Base-by-base conservation (phyloP, 306 rosid genomes). In the Alnus rubra region DNA sequence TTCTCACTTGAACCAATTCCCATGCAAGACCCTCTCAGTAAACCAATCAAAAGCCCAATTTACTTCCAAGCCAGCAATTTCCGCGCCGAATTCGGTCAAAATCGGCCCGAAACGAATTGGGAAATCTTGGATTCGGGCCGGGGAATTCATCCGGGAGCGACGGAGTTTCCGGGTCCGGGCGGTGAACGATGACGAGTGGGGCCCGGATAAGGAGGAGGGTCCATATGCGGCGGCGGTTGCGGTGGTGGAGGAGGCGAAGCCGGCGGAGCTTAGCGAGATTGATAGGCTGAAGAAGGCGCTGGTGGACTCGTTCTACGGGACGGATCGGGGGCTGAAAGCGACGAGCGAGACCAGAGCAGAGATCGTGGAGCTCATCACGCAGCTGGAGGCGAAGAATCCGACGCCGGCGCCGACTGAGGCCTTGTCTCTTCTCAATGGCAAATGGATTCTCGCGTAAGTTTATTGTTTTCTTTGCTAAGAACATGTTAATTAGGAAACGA, bases 361-460 rank as follows among this genome's bases (percentile, higher is more conserved):
- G 88, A 89, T 95, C 49, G 91, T 92, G 42, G 98, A 95, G 88
- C 93, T 91, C 49, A 95, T 92, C 74, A 86, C 94, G 4, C 92
- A 91, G 77, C 88, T 95, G 62, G 98, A 95, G 84, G 92, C 92
- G 18, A 86, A 82, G 77, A 92, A 95, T 70, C 98, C 98, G 0
- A 95, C 82, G 18, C 92, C 98, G 54, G 97, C 93, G 23, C 97
- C 98, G 56, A 90, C 94, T 1, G 98, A 95, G 33, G 98, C 96
- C n/a, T 76, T 92, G 80, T 33, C 90, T 74, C 83, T 92, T 28
- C 97, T 95, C 63, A 92, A 93, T 62, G 98, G 98, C 55, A 95
- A 91, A 79, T 95, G 98, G 98, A 91, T 95, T 88, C 96, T 95
- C 7, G 92, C 87, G 98, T 95, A 87, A 84, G 88, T 78, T 69